Evolutionary conservation across 345 rosid species (phyloP), one percentile per base, ranked within the genome.

Genomic region (Melaleuca quinquenervia): DNA sequence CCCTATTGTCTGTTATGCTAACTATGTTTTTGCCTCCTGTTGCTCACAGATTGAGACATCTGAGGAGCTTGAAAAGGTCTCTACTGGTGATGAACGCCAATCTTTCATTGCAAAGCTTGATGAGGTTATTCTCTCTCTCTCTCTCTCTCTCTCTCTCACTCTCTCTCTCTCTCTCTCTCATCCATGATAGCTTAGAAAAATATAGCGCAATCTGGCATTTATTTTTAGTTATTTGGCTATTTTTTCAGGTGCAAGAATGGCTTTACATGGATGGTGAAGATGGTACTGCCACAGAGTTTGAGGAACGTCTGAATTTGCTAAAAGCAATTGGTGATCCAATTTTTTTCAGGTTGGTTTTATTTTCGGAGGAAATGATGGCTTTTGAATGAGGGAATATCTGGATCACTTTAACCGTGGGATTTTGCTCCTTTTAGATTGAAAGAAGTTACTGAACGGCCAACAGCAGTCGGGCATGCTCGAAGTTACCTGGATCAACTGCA

Each of bases 191-290:
- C 2, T 51, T 82, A 27, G 36, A 83, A 48, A 52, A 51, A 29
- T 41, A 29, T 18, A 29, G 22, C n/a, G 1, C 18, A 52, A 20
- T 32, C 82, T 27, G 27, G 22, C 32, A 49, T 50, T 29, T 70
- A 29, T 16, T 48, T 70, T 48, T 70, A 32, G 16, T 50, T n/a
- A 70, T 50, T 64, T 84, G 58, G 32, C 58, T 74, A 27, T 84
- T 87, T 22, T 84, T 90, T 86, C 91, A 96, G 99, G 98, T 91
- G 87, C 98, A 98, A 93, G 99, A 98, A 26, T 98, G 99, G 99
- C 93, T 98, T 54, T 98, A 98, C 86, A 95, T 93, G 86, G 99
- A 98, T 36, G 99, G 99, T 26, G 99, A 94, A 84, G 99, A 98
- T 93, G 98, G 98, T 82, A 90, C 92, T 55, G 99, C 97, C 48